Evolutionary conservation across 768 basidiomycete species (phyloP), one percentile per base, ranked within the genome.

Genomic region (Rhodotorula sphaerocarpa): DNA sequence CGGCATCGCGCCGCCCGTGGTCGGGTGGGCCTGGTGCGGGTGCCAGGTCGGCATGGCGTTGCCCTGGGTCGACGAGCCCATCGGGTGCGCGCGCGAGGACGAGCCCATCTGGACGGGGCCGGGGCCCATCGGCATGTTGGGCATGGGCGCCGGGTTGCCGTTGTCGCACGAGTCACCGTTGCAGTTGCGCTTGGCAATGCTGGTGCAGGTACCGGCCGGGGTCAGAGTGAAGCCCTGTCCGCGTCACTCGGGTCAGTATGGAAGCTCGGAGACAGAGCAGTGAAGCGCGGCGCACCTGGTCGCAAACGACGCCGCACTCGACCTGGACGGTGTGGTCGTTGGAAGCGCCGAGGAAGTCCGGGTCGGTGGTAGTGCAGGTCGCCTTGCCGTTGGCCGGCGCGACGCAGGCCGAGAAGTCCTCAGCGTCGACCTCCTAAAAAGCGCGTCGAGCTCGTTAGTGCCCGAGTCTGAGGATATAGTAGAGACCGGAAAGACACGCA

Each of bases 281-380:
- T 3, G 20, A n/a, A 36, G 27, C 18, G 14, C 7, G 34, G 48
- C 59, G 52, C 45, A 60, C 59, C n/a, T 67, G 61, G 52, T 68
- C 67, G 59, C 67, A 68, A 28, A 43, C 48, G 42, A 64, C 54
- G 20, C 51, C 59, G 56, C 67, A 68, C 47, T 36, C 34, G 46
- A 58, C 52, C 20, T 34, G 41, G 52, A 57, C 56, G 25, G 43
- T 12, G 62, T 57, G 55, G 7, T 41, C 30, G 25, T 18, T 21
- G 11, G 62, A 25, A 34, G 54, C 31, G 43, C 62, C 62, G 43
- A 68, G 58, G 67, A 61, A 68, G 62, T 68, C 67, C 14, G 51
- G 28, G 62, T 68, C 67, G 59, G 45, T 41, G 2, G 55, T 15
- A n/a, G 53, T 42, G 67, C 67, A 68, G 25, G 51, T 51, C 11